Evolutionary conservation across 2,329 filamentous ascomycete genomes (phyloP).

Genomic region (Sordariomycetes sp.): DNA sequence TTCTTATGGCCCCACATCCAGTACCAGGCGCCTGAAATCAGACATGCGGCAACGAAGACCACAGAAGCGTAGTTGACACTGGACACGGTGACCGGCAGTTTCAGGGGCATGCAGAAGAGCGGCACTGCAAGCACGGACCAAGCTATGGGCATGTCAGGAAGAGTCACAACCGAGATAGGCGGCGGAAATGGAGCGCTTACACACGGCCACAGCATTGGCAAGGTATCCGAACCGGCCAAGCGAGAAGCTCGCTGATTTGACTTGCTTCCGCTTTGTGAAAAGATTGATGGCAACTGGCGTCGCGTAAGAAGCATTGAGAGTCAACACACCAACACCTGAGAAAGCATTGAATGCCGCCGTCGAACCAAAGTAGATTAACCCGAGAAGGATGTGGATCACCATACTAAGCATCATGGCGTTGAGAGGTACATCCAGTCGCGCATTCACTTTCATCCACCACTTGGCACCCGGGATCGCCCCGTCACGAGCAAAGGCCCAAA

Average conservation of each 20-base stretch:
- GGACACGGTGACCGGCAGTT: conserved; percentile 41
- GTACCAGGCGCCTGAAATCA: conserved; percentile 54
- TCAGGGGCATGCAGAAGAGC: conserved; percentile 60
- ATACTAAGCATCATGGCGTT: conserved; percentile 64
- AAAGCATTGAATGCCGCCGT: conserved; percentile 60
- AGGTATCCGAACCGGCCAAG: conserved; percentile 49
- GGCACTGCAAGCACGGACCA: conserved; percentile 59
- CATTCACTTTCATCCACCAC: conserved; percentile 48
- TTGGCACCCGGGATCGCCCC: conserved; percentile 52
- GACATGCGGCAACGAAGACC: conserved; percentile 55
- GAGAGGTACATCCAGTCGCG: conserved; percentile 48
- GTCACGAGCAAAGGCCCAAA: conserved; percentile 59
- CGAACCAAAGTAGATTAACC: conserved; percentile 57
- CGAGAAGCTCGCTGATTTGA: conserved; percentile 43
- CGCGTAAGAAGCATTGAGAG: conserved; percentile 54
- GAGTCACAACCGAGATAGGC: background rate
- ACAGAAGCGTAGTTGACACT: conserved; percentile 64
- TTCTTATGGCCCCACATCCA: conserved; percentile 55
- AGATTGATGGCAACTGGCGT: conserved; percentile 53
- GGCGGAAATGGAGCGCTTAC: conserved; percentile 25
- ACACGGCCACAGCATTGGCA: conserved; percentile 49
- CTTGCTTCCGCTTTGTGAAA: conserved; percentile 42
- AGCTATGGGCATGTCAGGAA: conserved; percentile 18
- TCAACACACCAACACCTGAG: conserved; percentile 57
- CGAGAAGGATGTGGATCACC: conserved; percentile 49